Conservation (phyloP, 441 rosid species). For the Dalechampia spathulata region DNA sequence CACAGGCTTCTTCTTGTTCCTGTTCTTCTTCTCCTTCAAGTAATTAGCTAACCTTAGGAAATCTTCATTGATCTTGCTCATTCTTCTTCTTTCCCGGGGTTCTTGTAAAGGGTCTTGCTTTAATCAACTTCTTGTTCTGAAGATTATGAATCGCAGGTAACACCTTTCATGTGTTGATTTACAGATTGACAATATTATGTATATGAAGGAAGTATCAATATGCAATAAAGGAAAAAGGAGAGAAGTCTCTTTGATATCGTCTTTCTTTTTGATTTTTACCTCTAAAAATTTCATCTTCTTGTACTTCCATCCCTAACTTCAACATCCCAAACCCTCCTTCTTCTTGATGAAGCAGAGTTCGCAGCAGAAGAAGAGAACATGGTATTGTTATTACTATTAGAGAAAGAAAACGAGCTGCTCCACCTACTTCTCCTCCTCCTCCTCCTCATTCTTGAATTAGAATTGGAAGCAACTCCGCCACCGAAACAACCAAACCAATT, state of each 20-base stretch:
- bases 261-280: too few relatives aligned
- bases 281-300: conserved; percentile 5
- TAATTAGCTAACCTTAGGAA: too few relatives aligned
- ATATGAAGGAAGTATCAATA: too few relatives aligned
- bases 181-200: too few relatives aligned
- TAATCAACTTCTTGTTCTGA: background rate
- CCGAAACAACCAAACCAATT: conserved; percentile 61
- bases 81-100: background rate
- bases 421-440: conserved; percentile 16
- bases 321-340: conserved; percentile 18
- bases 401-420: conserved; percentile 25
- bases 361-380: background rate
- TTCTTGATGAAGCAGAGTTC: conserved; percentile 1
- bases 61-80: too few relatives aligned
- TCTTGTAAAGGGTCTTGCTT: background rate
- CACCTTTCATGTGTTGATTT: too few relatives aligned
- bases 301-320: conserved; percentile 20
- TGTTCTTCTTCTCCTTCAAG: too few relatives aligned
- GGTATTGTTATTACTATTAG: conserved; percentile 3
- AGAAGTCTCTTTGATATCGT: too few relatives aligned
- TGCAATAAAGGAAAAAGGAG: too few relatives aligned
- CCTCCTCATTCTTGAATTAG: conserved; percentile 19
- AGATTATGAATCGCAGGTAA: background rate
- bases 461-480: conserved; percentile 24
- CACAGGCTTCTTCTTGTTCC: background rate